A percentile compares a stretch with the other conserved stretches of the same genome.
Evolutionary conservation across 2,329 filamentous ascomycete species (phyloP).

Genomic region (Aotearoamyces nothofagi): DNA sequence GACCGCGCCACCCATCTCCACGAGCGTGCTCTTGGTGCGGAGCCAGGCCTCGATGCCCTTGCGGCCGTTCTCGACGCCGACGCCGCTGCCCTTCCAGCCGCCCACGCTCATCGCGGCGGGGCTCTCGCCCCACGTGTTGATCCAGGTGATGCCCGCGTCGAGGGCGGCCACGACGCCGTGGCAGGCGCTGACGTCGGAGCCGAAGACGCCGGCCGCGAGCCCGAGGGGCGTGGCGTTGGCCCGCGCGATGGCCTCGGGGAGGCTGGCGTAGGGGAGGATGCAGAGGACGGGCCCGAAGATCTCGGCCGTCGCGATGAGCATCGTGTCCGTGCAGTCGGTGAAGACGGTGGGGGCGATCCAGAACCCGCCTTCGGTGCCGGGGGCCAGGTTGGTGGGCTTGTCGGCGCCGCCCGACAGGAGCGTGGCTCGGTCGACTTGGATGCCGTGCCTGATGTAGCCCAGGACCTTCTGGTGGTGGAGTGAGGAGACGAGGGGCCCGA

Average conservation of each 20-base stretch:
- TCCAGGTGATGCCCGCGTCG: slow-evolving; percentile 79
- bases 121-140: slow-evolving; percentile 88
- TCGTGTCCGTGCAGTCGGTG: slow-evolving; percentile 68
- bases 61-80: slow-evolving; percentile 76
- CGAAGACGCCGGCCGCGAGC: slow-evolving; percentile 74
- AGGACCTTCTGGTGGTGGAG: slow-evolving; percentile 63
- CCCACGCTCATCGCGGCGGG: slow-evolving; percentile 88
- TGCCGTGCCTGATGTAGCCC: slow-evolving; percentile 62
- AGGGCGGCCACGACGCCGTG: slow-evolving; percentile 57
- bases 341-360: slow-evolving; percentile 79
- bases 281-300: slow-evolving; percentile 84
- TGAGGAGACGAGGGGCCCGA: slow-evolving; percentile 67
- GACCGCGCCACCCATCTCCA: slow-evolving; percentile 58
- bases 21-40: slow-evolving; percentile 73
- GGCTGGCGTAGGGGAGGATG: slow-evolving; percentile 55
- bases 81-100: slow-evolving; percentile 81
- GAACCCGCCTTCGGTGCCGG: slow-evolving; percentile 42
- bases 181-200: slow-evolving; percentile 56
- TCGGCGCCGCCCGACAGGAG: slow-evolving; percentile 56
- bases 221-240: slow-evolving; percentile 69
- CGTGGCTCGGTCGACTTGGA: slow-evolving; percentile 55
- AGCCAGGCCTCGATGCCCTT: slow-evolving; percentile 71
- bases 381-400: slow-evolving; percentile 26
- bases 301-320: slow-evolving; percentile 69
- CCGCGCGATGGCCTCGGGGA: slow-evolving; percentile 54